These are phyloP conservation scores for Fusarium newnesense DNA, from an alignment of 2,329 filamentous ascomycete genomes.

Conservation along the genomic window DNA sequence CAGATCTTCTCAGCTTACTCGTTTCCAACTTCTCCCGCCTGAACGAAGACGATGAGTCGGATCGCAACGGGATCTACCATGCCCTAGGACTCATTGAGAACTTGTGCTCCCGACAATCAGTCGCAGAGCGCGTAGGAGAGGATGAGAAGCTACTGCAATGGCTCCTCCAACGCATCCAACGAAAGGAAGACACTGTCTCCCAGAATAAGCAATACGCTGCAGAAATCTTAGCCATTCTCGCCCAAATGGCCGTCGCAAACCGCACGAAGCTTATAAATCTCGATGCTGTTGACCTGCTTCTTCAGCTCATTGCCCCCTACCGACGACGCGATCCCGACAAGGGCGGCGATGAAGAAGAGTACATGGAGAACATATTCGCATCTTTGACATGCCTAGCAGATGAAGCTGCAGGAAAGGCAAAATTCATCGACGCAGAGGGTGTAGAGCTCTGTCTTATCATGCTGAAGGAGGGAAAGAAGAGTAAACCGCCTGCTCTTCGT, in stretches of 20 bases:
- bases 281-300: conserved; percentile 80
- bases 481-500: conserved; percentile 80
- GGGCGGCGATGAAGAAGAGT: conserved; percentile 91
- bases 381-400: conserved; percentile 83
- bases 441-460: conserved; percentile 92
- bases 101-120: conserved; percentile 75
- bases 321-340: conserved; percentile 86
- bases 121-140: conserved; percentile 77
- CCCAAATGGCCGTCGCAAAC: conserved; percentile 78
- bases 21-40: conserved; percentile 82
- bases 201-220: conserved; percentile 98
- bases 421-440: conserved; percentile 90
- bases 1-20: conserved; percentile 78
- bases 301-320: conserved; percentile 87
- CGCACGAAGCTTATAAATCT: conserved; percentile 69
- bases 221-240: conserved; percentile 88
- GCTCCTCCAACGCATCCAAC: conserved; percentile 79
- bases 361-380: conserved; percentile 93
- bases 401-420: conserved; percentile 77
- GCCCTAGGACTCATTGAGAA: conserved; percentile 87
- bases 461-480: conserved; percentile 87
- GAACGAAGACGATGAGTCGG: conserved; percentile 76
- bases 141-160: conserved; percentile 77
- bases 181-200: conserved; percentile 72
- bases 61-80: conserved; percentile 88